These are phyloP conservation scores for Chaetothyriales sp. DNA, from an alignment of 2,329 filamentous ascomycete genomes.

Conservation along the genomic window DNA sequence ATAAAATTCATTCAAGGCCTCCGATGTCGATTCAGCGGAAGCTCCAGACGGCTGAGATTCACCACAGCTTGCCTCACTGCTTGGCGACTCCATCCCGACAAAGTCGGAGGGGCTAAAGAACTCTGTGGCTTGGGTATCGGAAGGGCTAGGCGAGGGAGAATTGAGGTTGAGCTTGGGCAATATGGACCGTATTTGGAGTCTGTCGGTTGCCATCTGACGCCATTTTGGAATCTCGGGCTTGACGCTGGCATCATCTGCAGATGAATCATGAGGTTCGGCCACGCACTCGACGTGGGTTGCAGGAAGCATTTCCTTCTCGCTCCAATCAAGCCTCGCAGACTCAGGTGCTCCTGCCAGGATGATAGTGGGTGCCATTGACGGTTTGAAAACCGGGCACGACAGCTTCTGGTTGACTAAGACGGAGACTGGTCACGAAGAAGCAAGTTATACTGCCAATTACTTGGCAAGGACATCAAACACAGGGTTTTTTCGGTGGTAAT, in stretches of 20 bases:
- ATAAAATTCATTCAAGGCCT: constrained; percentile 52
- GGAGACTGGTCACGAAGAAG: not conserved
- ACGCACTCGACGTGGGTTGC: constrained; percentile 11
- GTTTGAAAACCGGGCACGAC: not conserved
- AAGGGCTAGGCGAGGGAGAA: constrained; percentile 2
- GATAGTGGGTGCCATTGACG: constrained; percentile 16
- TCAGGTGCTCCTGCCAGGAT: constrained; percentile 18
- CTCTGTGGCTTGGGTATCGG: constrained; percentile 15
- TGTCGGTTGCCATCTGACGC: constrained; percentile 15
- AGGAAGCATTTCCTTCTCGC: constrained; percentile 15
- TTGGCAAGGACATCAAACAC: not conserved
- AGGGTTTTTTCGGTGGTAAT: not conserved
- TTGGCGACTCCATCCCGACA: constrained; percentile 10
- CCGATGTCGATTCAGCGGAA: constrained; percentile 19
- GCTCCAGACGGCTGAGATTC: constrained; percentile 15
- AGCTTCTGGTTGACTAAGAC: not conserved
- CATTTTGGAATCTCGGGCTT: constrained; percentile 14
- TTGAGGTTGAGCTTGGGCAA: constrained; percentile 15
- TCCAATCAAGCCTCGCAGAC: constrained; percentile 15
- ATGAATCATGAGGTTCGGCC: not conserved
- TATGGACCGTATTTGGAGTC: constrained; percentile 16
- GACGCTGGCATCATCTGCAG: constrained; percentile 5
- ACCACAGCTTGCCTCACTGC: constrained; percentile 14
- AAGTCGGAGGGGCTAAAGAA: constrained; percentile 15
- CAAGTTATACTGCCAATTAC: not conserved